Evolutionary conservation across 441 rosid species (phyloP), one percentile per base, ranked within the genome.

Genomic region (Arabidopsis hybrid): DNA sequence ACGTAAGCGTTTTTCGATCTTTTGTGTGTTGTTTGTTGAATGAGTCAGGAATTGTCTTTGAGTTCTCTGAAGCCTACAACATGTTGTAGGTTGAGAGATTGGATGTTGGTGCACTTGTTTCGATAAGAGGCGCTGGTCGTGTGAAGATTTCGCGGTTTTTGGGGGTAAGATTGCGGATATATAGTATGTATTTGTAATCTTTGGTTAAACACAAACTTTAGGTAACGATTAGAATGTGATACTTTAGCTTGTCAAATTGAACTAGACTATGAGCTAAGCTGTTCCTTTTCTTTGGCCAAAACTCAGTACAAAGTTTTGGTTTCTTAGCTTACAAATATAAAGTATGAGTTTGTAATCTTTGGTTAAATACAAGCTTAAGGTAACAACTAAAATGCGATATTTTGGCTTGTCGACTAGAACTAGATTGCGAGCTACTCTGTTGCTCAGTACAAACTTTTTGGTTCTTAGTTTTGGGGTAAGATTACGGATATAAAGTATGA

Each of bases 21-120:
- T 47, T 60, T 52, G 4, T 18, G 65, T 17, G 36, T 32, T 73
- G 31, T 43, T 43, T 75, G 36, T 52, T 52, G 8, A 51, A 39
- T 36, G 36, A 56, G 18, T 46, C 14, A 5, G 6, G 50, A 32
- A 17, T 26, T 57, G 8, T 62, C 7, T 42, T 3, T 4, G 35
- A 65, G 16, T 26, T n/a, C n/a, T 57, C 64, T 75, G 40, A 58
- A 63, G 29, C 29, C 11, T n/a, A 58, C 34, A 47, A 76, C 26
- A 66, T 58, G 29, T 60, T 78, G 76, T 79, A 91, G 97, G 86
- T 87, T 67, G 87, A 89, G 76, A 83, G 63, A 50, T 79, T 91
- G 79, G 91, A 86, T 21, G 83, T 91, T 53, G 97, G 92, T 31
- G 97, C 97, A 38, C 80, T 87, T 63, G 82, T 91, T 52, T 83